A percentile compares a stretch with the other conserved stretches of the same genome.
Conservation (phyloP, 139 green algal species). For the Chlorella sp. region DNA sequence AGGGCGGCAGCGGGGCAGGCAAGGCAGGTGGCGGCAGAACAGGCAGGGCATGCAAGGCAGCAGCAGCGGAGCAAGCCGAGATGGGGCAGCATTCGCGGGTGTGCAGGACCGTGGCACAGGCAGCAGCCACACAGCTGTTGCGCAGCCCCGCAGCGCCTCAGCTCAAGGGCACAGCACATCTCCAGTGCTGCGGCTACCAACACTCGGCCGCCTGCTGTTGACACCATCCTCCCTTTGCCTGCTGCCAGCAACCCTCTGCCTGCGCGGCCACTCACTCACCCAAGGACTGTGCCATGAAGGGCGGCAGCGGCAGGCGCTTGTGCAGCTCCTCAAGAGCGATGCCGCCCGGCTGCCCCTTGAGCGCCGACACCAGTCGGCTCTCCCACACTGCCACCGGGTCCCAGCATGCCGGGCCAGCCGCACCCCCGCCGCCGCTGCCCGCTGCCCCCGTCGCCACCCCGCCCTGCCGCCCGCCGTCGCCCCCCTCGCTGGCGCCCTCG, state of each 20-base stretch:
- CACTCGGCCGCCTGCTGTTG: too few relatives aligned
- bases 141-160: too few relatives aligned
- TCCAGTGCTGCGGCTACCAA: too few relatives aligned
- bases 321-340: slow-evolving; percentile 7
- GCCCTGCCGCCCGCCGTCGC: neutral
- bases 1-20: neutral
- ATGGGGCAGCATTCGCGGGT: too few relatives aligned
- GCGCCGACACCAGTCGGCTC: neutral
- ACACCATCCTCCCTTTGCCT: too few relatives aligned
- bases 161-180: too few relatives aligned
- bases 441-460: neutral
- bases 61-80: too few relatives aligned
- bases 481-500: neutral
- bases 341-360: neutral
- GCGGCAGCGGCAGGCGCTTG: neutral
- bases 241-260: neutral
- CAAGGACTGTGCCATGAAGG: neutral
- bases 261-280: neutral
- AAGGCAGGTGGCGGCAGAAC: neutral
- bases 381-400: slow-evolving; percentile 15
- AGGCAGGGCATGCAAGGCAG: too few relatives aligned
- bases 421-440: neutral
- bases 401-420: neutral
- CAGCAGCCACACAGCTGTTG: neutral
- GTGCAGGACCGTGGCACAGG: too few relatives aligned